These are phyloP conservation scores for Colletotrichum sp. DNA, from an alignment of 2,329 filamentous ascomycete genomes.

Conservation along the genomic window DNA sequence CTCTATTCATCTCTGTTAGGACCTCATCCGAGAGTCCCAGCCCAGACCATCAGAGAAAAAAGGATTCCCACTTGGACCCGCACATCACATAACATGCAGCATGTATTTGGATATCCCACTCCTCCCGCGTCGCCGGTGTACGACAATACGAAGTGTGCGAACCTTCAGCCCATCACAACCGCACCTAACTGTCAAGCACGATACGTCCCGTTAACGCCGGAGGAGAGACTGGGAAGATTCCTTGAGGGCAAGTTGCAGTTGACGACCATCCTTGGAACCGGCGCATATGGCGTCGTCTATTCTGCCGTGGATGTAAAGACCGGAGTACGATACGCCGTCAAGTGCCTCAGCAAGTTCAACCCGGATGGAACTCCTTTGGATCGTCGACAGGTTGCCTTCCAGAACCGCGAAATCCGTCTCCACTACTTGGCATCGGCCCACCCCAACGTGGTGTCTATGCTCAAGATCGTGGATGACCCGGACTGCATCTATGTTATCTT, in stretches of 20 bases:
- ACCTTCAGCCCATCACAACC: slow-evolving; percentile 41
- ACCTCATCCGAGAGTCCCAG: slow-evolving; percentile 22
- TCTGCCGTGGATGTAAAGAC: slow-evolving; percentile 84
- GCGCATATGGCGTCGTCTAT: slow-evolving; percentile 97
- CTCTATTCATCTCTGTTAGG: slow-evolving; percentile 19
- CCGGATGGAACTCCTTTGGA: slow-evolving; percentile 74
- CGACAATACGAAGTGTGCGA: slow-evolving; percentile 52
- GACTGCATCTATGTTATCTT: slow-evolving; percentile 97
- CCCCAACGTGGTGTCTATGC: slow-evolving; percentile 90
- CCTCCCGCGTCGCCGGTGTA: slow-evolving; percentile 63
- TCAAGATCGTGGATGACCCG: slow-evolving; percentile 88
- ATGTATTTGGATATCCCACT: slow-evolving; percentile 65
- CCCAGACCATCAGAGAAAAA: slow-evolving; percentile 21
- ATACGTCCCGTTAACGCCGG: slow-evolving; percentile 68
- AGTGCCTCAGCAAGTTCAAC: slow-evolving; percentile 93
- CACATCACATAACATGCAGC: slow-evolving; percentile 59
- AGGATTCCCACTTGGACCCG: slow-evolving; percentile 26
- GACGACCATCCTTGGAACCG: slow-evolving; percentile 85
- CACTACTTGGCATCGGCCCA: slow-evolving; percentile 91
- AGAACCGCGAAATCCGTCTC: slow-evolving; percentile 89
- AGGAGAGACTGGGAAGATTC: slow-evolving; percentile 85
- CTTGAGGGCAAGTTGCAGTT: slow-evolving; percentile 85
- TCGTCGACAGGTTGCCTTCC: slow-evolving; percentile 84
- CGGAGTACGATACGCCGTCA: slow-evolving; percentile 87
- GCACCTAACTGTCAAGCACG: slow-evolving; percentile 44